Evolutionary conservation across 176 grass and related monocot genomes (phyloP), one percentile per base, ranked within the genome.

Genomic region (Microstegium vimineum): DNA sequence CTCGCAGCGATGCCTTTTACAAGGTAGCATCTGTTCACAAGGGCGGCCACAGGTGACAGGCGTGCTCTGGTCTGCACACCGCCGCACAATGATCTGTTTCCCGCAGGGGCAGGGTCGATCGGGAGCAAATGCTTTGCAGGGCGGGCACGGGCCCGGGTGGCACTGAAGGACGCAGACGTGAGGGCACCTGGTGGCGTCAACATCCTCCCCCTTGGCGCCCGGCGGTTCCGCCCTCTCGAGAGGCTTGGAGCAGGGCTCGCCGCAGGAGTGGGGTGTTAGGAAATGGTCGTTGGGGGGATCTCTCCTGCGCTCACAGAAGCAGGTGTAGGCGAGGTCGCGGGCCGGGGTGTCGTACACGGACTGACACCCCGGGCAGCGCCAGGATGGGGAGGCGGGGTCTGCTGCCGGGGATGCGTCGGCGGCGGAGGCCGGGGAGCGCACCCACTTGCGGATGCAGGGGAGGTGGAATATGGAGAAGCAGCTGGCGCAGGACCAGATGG

Each of bases 401-500:
- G 78, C 63, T 2, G 90, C 87, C 0, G 83, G 86, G 5, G 87
- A 65, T 22, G 64, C 74, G 9, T 95, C 90, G 0, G 82, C 91
- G 26, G 69, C 87, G 25, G 95, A 98, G 34, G 96, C 90, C 9
- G 96, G 93, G 10, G 96, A 93, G 10, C 90, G 92, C 17, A 85
- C 96, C 96, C 96, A 98, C 90, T 93, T 89, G 84, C 96, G 96
- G 73, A 89, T 86, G 72, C 96, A 98, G 40, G 87, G 89, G 22
- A 98, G 90, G 87, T 95, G 96, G 87, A 98, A 98, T 68, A 98
- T 98, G 67, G 96, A 87, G 84, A 87, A 98, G 82, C 96, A 98
- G 90, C 93, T 98, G 41, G 16, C 84, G 68, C 96, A 98, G 43
- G 96, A 98, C 96, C 96, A 98, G 22, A 95, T 71, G 63, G 90